Conservation (phyloP, 108 stramenopile species). For the Epipyxis sp. region DNA sequence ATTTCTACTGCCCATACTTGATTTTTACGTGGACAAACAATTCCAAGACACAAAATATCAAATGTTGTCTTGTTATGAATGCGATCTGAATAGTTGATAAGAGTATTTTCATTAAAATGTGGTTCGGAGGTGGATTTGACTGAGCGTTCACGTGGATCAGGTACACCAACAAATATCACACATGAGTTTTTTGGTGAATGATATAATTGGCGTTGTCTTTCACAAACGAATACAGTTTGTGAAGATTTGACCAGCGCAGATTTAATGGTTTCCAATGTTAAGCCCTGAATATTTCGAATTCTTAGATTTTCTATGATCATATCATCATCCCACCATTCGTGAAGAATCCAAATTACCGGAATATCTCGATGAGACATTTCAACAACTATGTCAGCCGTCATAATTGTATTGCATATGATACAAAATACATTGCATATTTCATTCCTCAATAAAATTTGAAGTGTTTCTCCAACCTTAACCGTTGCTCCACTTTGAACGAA, state of each 20-base stretch:
- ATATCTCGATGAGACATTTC: slow-evolving; percentile 11
- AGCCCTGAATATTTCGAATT: not conserved
- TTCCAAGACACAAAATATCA: slow-evolving; percentile 3
- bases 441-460: not conserved
- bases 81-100: not conserved
- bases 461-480: not conserved
- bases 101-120: not conserved
- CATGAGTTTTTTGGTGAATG: not conserved
- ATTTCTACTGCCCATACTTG: slow-evolving; percentile 11
- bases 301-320: slow-evolving; percentile 16
- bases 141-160: not conserved
- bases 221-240: not conserved
- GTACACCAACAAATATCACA: slow-evolving; percentile 7
- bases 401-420: slow-evolving; percentile 24
- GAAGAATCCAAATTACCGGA: slow-evolving; percentile 19
- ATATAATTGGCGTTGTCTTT: not conserved
- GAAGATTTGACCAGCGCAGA: not conserved
- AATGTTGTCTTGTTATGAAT: not conserved
- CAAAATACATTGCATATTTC: slow-evolving; percentile 7
- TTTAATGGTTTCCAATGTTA: not conserved
- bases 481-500: slow-evolving; percentile 16
- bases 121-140: not conserved
- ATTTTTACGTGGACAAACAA: slow-evolving; percentile 24
- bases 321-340: slow-evolving; percentile 28
- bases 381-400: slow-evolving; percentile 10